Evolutionary conservation across 805 yeast species (phyloP).

Genomic region (Nakazawaea peltata): DNA sequence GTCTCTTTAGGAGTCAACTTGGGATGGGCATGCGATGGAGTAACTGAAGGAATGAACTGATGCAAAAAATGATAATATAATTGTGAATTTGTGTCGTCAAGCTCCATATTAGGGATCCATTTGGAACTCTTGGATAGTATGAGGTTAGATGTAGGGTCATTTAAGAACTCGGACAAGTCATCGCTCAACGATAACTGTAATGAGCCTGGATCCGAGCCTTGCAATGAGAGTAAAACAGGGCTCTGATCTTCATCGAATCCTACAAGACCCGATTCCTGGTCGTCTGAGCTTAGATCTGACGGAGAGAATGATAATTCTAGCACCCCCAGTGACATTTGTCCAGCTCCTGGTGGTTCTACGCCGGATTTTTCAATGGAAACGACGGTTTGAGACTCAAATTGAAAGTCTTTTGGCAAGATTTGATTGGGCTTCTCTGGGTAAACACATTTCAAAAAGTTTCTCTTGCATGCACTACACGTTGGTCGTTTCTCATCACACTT

Average conservation of each 20-base stretch:
- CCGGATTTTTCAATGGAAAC: too few species aligned
- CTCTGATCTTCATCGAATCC: too few species aligned
- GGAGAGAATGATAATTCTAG: too few species aligned
- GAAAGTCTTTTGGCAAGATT: constrained; percentile 8
- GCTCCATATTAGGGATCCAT: constrained; percentile 7
- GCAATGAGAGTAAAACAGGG: too few species aligned
- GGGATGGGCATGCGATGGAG: constrained; percentile 34
- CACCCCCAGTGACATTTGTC: too few species aligned
- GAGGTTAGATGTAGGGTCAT: background rate
- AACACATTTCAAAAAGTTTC: constrained; percentile 25
- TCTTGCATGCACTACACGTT: constrained; percentile 25
- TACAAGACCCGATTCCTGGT: too few species aligned
- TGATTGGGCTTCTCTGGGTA: constrained; percentile 18
- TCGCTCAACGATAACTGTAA: too few species aligned
- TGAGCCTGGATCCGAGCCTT: too few species aligned
- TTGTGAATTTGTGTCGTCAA: constrained; percentile 4
- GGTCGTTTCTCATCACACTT: constrained; percentile 28
- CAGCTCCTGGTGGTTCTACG: too few species aligned
- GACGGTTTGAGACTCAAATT: constrained; percentile 4
- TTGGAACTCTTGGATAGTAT: constrained; percentile 3
- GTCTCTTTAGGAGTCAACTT: constrained; percentile 30
- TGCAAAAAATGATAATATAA: constrained; percentile 27
- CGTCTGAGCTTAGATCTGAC: too few species aligned
- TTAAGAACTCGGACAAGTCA: constrained; percentile 3
- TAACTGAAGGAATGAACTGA: constrained; percentile 31